Evolutionary conservation across 2,329 filamentous ascomycete species (phyloP).

Genomic region (Fusarium papillatum): DNA sequence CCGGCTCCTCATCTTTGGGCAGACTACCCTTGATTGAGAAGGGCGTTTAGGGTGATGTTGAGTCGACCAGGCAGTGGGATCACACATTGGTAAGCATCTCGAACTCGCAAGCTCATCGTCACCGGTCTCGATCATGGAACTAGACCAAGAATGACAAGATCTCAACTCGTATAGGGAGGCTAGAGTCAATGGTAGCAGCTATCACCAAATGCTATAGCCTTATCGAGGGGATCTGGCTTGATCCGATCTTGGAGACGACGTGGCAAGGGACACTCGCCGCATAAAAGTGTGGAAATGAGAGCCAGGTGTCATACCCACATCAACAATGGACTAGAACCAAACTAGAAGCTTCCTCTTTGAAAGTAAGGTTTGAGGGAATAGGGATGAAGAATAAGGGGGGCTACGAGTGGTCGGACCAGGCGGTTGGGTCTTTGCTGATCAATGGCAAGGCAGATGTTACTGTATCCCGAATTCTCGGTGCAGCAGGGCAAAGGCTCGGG

Average conservation of each 20-base stretch:
- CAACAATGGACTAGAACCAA: neutral
- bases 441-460: neutral
- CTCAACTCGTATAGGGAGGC: neutral
- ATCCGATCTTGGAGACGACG: neutral
- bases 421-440: neutral
- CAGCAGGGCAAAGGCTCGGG: neutral
- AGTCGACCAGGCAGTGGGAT: neutral
- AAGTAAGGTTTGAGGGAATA: neutral
- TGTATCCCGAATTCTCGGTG: neutral
- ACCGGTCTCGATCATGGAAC: neutral
- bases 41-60: neutral
- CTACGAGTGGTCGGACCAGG: neutral
- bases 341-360: neutral
- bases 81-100: neutral
- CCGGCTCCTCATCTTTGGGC: neutral
- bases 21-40: neutral
- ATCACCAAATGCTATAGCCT: slow-evolving; percentile 2
- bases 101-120: neutral
- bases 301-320: neutral
- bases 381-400: neutral
- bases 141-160: neutral
- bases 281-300: slow-evolving; percentile 11
- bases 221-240: neutral
- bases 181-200: neutral
- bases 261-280: neutral